Conservation (phyloP, 164 flowering plant genomes). For the Tetracentron sinense region DNA sequence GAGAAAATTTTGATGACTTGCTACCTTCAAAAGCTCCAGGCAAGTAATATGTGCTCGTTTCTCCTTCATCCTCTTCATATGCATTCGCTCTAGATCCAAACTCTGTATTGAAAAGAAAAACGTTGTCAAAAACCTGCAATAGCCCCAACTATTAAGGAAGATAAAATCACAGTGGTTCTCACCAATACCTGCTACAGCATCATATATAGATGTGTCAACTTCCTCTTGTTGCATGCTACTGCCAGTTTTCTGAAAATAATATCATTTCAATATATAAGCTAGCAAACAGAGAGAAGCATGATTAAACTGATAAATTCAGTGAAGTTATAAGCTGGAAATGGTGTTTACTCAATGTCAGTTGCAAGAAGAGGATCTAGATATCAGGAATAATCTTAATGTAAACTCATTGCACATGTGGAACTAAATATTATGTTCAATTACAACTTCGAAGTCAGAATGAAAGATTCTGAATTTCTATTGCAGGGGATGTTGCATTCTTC, state of each 20-base stretch:
- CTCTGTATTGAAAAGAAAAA: constrained; percentile 27
- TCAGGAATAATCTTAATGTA: background rate
- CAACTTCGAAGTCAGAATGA: too few species aligned
- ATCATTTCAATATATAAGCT: constrained; percentile 8
- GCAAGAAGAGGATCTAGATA: background rate
- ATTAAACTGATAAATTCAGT: background rate
- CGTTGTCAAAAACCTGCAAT: constrained; percentile 10
- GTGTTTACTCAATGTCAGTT: background rate
- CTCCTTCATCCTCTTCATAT: constrained; percentile 81
- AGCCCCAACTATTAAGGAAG: constrained; percentile 1
- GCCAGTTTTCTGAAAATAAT: constrained; percentile 53
- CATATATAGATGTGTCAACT: constrained; percentile 60
- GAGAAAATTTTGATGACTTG: constrained; percentile 46
- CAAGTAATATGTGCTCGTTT: constrained; percentile 52
- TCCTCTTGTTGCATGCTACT: constrained; percentile 54
- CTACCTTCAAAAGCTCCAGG: constrained; percentile 55
- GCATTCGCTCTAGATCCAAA: constrained; percentile 50
- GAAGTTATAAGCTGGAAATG: background rate
- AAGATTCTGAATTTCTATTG: too few species aligned
- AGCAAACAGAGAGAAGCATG: background rate
- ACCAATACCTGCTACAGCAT: constrained; percentile 57
- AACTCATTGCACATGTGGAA: too few species aligned
- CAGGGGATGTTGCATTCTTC: too few species aligned
- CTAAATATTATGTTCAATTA: too few species aligned
- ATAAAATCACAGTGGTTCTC: background rate